Evolutionary conservation across 1,284 basidiomycete species (phyloP), one percentile per base, ranked within the genome.

Genomic region (Quambalaria eucalypti): DNA sequence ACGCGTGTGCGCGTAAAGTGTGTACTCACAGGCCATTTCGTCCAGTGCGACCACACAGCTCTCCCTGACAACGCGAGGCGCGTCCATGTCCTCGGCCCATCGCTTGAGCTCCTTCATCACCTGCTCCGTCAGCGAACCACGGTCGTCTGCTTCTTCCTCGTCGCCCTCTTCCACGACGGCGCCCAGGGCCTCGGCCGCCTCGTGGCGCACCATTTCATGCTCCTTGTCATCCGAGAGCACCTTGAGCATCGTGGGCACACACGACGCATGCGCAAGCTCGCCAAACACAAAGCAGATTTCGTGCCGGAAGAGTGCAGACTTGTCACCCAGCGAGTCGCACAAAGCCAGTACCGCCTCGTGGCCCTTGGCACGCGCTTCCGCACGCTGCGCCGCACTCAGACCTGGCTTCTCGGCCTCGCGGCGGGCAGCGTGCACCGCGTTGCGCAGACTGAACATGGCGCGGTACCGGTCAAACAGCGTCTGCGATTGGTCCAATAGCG

Each of bases 221-320:
- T 98, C 95, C 1, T 78, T 74, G 0, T 74, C 59, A 64, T 93
- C 80, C 60, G 84, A 79, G 8, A 99, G 81, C 16, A 95, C 88
- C 36, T 81, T 77, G 39, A 97, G 76, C 26, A 99, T 82, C 1
- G 87, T 82, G 1, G 92, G 90, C 23, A 97, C 87, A 0, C 90
- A 88, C 71, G 91, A 85, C 1, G 87, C 82, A 4, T 90, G 91
- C 52, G 88, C 84, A 30, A 99, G 82, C 78, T 99, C 95, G 19
- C 95, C 95, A 70, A 98, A 97, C 50, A 99, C 88, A 77, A 96
- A 97, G 2, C 92, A 93, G 50, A 97, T 89, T 77, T 97, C 92
- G 75, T 97, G 92, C 64, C 91, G 90, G 84, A 97, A 96, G 23
- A 97, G 79, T 1, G 87, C 89, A 59, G 87, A 89, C 52, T 84